Conservation (phyloP, 1,139 yeast genomes). For the Candida sp. region DNA sequence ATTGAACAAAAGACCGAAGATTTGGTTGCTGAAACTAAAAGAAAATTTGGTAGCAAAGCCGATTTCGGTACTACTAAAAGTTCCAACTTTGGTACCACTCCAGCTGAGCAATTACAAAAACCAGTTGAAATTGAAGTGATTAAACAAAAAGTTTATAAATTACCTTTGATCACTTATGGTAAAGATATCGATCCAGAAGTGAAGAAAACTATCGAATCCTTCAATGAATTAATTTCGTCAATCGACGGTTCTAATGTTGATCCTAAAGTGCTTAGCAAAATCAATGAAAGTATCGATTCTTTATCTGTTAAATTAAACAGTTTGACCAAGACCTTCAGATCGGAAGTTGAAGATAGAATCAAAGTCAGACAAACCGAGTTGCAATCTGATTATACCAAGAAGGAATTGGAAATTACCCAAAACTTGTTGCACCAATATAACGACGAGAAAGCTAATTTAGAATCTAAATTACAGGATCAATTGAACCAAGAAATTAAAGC, state of each 20-base stretch:
- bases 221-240: slow-evolving; percentile 50
- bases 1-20: slow-evolving; percentile 34
- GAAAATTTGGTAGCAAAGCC: slow-evolving; percentile 17
- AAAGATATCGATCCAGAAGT: slow-evolving; percentile 41
- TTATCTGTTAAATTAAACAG: slow-evolving; percentile 31
- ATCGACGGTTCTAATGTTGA: slow-evolving; percentile 40
- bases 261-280: slow-evolving; percentile 26
- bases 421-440: slow-evolving; percentile 47
- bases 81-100: slow-evolving; percentile 17
- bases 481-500: slow-evolving; percentile 67
- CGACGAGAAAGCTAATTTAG: slow-evolving; percentile 58
- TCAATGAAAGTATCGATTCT: slow-evolving; percentile 27
- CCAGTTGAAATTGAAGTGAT: slow-evolving; percentile 39
- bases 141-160: slow-evolving; percentile 26
- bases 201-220: slow-evolving; percentile 41
- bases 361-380: slow-evolving; percentile 48
- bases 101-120: slow-evolving; percentile 45
- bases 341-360: slow-evolving; percentile 35
- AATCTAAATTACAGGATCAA: slow-evolving; percentile 57
- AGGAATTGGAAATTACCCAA: slow-evolving; percentile 49
- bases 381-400: slow-evolving; percentile 53
- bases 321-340: slow-evolving; percentile 39
- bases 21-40: slow-evolving; percentile 35
- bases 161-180: slow-evolving; percentile 33
- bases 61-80: neutral